These are phyloP conservation scores for Leishmania lainsoni DNA, from an alignment of 208 protist genomes.

Conservation along the genomic window DNA sequence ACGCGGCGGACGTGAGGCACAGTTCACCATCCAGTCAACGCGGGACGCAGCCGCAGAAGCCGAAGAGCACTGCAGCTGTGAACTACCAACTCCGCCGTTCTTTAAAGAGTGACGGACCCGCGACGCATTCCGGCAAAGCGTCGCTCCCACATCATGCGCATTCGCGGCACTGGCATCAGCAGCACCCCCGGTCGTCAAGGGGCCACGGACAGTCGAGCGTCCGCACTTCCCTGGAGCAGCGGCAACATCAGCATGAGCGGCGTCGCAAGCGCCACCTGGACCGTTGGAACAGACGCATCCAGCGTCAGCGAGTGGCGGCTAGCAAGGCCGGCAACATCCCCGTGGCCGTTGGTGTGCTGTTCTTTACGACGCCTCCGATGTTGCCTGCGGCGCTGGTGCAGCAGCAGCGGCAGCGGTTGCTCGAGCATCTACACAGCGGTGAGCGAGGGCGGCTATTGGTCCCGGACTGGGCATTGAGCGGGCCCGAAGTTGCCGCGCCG, in stretches of 20 bases:
- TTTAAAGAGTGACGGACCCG: not conserved
- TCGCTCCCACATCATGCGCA: not conserved
- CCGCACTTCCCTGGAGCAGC: not conserved
- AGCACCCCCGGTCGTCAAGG: not conserved
- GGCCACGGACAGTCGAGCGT: not conserved
- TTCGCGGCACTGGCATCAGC: not conserved
- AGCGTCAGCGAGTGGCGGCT: slow-evolving; percentile 14
- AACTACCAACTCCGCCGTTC: not conserved
- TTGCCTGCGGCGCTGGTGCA: slow-evolving; percentile 16
- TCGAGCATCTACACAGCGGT: not conserved
- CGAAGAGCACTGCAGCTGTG: not conserved
- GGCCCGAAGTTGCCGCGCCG: not conserved
- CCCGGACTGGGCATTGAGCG: slow-evolving; percentile 16
- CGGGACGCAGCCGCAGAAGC: not conserved
- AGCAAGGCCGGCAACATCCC: slow-evolving; percentile 12
- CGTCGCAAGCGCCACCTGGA: slow-evolving; percentile 3
- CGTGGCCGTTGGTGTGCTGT: slow-evolving; percentile 23
- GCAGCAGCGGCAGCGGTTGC: not conserved
- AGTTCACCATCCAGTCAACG: not conserved
- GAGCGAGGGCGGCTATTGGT: slow-evolving; percentile 5
- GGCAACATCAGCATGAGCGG: not conserved
- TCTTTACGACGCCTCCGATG: slow-evolving; percentile 25
- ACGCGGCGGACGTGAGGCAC: not conserved
- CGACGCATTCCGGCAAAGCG: not conserved
- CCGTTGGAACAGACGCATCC: slow-evolving; percentile 9